Evolutionary conservation across 495 filamentous ascomycete species (phyloP), one percentile per base, ranked within the genome.

Genomic region (Elaphomyces granulatus): DNA sequence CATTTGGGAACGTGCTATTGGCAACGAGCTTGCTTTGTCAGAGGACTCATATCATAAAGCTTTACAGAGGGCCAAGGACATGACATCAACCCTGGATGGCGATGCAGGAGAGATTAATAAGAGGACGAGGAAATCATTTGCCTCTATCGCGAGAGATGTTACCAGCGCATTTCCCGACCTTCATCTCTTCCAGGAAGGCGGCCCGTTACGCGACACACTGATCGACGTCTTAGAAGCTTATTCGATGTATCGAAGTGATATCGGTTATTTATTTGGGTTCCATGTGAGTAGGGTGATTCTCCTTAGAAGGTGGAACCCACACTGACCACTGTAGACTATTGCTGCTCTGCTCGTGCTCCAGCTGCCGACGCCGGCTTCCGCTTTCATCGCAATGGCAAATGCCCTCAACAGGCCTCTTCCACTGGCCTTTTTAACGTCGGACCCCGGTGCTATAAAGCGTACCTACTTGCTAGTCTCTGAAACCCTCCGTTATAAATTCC

Each of bases 221-320:
- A 58, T 82, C 17, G 81, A 96, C 58, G 78, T 96, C 2, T 65
- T 94, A 36, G 72, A 79, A 45, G 90, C 90, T 4, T 95, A 95
- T 55, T 74, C 77, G 32, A 86, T 92, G 83, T 96, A 98, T 59
- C 75, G 90, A 43, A 80, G 77, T 45, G 90, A 98, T 56, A 83
- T 96, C 44, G 88, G 88, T 45, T 94, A 93, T 46, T 72, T 87
- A 38, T 73, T 76, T 40, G 87, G 88, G 41, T 83, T 83, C 46
- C 87, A 93, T 57, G 79, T 83, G 56, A 68, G 75, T 19, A 34
- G 14, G 61, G 23, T 32, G 4, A 17, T 9, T 43, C 8, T 34
- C 30, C 15, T 18, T 41, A 26, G 6, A 20, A 38, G 40, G 31
- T 20, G 10, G 12, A 33, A 31, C 40, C 44, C 36, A 55, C 57